phyloP scores from a whole-genome alignment of 345 rosid species.

The Limnanthes douglasii region DNA sequence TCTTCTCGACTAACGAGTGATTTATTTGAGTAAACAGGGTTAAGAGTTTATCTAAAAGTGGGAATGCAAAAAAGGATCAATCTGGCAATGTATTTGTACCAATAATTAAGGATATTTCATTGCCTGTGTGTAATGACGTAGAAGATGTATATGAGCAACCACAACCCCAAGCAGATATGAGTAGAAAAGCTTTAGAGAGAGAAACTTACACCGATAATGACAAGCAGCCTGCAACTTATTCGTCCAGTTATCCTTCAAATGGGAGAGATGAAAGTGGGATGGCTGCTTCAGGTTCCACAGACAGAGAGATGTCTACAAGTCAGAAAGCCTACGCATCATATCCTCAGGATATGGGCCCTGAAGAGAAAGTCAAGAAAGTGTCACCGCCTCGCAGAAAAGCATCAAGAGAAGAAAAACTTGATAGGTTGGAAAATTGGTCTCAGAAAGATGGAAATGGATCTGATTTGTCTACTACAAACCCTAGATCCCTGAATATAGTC shows the following conservation, averaged over 20 bases:
- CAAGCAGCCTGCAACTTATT: conserved; percentile 28
- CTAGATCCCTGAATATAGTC: conserved; percentile 24
- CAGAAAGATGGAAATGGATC: conserved; percentile 37
- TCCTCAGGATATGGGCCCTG: conserved; percentile 42
- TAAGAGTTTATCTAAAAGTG: conserved; percentile 89
- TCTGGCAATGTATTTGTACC: conserved; percentile 25
- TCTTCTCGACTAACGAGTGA: conserved; percentile 4
- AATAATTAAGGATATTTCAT: conserved; percentile 36
- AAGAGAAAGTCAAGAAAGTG: conserved; percentile 68
- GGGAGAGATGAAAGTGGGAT: conserved; percentile 42
- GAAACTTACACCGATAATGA: conserved; percentile 35
- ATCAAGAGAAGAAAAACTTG: conserved; percentile 54
- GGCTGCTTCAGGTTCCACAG: conserved; percentile 29
- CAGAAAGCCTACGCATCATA: conserved; percentile 28
- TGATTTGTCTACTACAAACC: conserved; percentile 25
- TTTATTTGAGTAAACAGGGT: conserved; percentile 40
- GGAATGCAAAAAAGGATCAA: conserved; percentile 69
- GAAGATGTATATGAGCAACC: conserved; percentile 43
- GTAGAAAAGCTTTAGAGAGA: conserved; percentile 44
- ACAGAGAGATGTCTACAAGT: conserved; percentile 34
- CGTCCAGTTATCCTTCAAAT: conserved; percentile 25
- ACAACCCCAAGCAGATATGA: conserved; percentile 24
- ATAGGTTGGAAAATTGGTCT: conserved; percentile 33
- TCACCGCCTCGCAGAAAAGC: conserved; percentile 82
- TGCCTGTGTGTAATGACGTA: conserved; percentile 23